Conservation (phyloP, 148 eudicot species). For the Rhododendron ferrugineum region DNA sequence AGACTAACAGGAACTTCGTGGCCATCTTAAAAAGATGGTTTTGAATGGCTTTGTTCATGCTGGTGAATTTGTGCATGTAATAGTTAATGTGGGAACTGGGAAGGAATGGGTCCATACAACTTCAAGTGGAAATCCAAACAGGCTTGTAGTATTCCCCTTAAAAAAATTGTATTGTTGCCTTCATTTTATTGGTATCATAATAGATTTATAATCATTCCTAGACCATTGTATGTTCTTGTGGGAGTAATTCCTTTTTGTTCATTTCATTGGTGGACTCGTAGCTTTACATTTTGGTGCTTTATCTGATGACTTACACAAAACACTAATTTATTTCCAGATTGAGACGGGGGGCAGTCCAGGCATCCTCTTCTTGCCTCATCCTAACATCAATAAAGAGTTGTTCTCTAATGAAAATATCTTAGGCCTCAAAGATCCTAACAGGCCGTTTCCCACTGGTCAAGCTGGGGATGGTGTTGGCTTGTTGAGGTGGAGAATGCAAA, state of each 20-base stretch:
- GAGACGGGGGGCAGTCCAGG: constrained; percentile 79
- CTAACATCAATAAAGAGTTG: constrained; percentile 86
- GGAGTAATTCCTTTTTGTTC: not conserved
- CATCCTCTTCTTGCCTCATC: constrained; percentile 80
- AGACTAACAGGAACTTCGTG: not conserved
- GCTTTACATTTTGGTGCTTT: not conserved
- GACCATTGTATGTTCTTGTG: not conserved
- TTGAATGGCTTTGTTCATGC: not conserved
- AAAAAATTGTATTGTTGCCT: not conserved
- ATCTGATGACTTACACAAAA: not conserved
- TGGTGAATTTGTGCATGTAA: not conserved
- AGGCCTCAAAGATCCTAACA: constrained; percentile 91
- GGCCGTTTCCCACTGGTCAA: constrained; percentile 85
- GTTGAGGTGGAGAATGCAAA: constrained; percentile 96
- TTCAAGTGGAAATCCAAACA: not conserved
- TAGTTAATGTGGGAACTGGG: not conserved
- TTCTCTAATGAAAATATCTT: constrained; percentile 72
- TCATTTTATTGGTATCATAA: not conserved
- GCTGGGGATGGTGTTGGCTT: constrained; percentile 88
- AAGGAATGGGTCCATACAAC: not conserved
- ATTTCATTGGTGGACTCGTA: not conserved
- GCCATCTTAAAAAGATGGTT: not conserved
- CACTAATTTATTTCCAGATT: constrained; percentile 42
- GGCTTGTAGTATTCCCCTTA: not conserved
- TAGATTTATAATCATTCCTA: not conserved